These are phyloP conservation scores for Zea mays DNA, from an alignment of 176 grass and related monocot species.

Conservation along the genomic window DNA sequence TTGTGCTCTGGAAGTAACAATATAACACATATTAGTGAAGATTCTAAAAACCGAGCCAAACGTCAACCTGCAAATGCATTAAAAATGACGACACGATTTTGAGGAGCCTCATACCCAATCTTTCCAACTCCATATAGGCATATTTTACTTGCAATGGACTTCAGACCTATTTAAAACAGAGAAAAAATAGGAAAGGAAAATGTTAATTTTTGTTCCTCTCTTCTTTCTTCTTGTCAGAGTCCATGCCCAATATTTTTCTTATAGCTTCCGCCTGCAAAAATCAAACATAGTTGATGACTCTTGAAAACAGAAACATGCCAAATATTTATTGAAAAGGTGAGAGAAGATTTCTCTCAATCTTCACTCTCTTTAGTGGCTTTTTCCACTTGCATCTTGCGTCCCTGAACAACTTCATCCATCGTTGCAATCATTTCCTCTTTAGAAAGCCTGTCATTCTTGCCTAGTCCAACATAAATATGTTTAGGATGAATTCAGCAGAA, in stretches of 20 bases:
- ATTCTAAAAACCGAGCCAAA: slow-evolving; percentile 1
- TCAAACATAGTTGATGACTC: neutral
- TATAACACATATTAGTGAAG: slow-evolving; percentile 11
- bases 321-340: neutral
- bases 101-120: slow-evolving; percentile 64
- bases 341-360: slow-evolving; percentile 28
- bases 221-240: slow-evolving; percentile 93
- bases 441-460: slow-evolving; percentile 71
- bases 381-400: slow-evolving; percentile 68
- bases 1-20: slow-evolving; percentile 73
- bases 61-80: slow-evolving; percentile 6
- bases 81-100: slow-evolving; percentile 10
- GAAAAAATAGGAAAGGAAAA: too few relatives aligned
- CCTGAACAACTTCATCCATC: slow-evolving; percentile 71
- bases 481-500: slow-evolving; percentile 16
- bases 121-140: slow-evolving; percentile 58
- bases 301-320: neutral
- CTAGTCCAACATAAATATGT: slow-evolving; percentile 38
- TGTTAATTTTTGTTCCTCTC: slow-evolving; percentile 75
- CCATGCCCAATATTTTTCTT: slow-evolving; percentile 89
- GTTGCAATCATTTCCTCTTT: slow-evolving; percentile 63
- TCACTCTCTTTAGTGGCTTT: slow-evolving; percentile 73
- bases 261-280: slow-evolving; percentile 76
- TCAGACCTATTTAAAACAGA: too few relatives aligned
- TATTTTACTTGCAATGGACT: too few relatives aligned